Conservation (phyloP, 352 stramenopile genomes). For the Hyaloperonospora arabidopsidis region DNA sequence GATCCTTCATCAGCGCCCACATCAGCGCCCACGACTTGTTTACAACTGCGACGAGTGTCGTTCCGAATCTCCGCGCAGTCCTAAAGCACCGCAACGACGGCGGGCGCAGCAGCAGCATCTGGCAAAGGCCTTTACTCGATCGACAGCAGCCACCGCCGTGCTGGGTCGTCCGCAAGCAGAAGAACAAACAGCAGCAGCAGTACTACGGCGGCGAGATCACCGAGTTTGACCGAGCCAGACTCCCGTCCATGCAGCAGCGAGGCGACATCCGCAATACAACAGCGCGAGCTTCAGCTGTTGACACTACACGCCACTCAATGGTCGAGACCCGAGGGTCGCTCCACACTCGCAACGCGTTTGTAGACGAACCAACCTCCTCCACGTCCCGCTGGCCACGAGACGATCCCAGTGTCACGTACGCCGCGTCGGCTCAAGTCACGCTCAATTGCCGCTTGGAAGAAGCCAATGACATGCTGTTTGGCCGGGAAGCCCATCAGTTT, state of each 20-base stretch:
- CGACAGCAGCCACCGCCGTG: slow-evolving; percentile 15
- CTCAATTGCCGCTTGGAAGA: slow-evolving; percentile 49
- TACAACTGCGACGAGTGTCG: slow-evolving; percentile 22
- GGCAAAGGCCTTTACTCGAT: slow-evolving; percentile 1
- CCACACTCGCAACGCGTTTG: slow-evolving; percentile 13
- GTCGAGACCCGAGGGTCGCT: slow-evolving; percentile 22
- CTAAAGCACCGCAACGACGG: slow-evolving; percentile 18
- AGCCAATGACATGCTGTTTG: slow-evolving; percentile 57
- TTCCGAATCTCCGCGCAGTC: slow-evolving; percentile 35
- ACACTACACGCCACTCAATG: slow-evolving; percentile 26
- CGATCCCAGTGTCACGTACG: slow-evolving; percentile 42
- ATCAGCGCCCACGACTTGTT: slow-evolving; percentile 34
- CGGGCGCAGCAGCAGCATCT: slow-evolving; percentile 12
- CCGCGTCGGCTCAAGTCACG: slow-evolving; percentile 44
- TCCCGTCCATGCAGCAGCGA: slow-evolving; percentile 9
- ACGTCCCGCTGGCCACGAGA: slow-evolving; percentile 34
- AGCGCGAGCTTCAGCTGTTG: no score
- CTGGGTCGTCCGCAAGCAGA: slow-evolving; percentile 37
- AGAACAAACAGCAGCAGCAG: not conserved
- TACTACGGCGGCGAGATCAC: slow-evolving; percentile 38
- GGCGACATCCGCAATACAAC: no score
- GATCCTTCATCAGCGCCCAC: slow-evolving; percentile 28
- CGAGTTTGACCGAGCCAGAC: slow-evolving; percentile 42
- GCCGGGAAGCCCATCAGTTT: slow-evolving; percentile 42
- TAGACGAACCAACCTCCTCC: slow-evolving; percentile 17